Percentiles rank a stretch among this genome's conserved stretches.
Conservation (phyloP, 1,284 basidiomycete genomes). For the Phylloboletellus chloephorus region DNA sequence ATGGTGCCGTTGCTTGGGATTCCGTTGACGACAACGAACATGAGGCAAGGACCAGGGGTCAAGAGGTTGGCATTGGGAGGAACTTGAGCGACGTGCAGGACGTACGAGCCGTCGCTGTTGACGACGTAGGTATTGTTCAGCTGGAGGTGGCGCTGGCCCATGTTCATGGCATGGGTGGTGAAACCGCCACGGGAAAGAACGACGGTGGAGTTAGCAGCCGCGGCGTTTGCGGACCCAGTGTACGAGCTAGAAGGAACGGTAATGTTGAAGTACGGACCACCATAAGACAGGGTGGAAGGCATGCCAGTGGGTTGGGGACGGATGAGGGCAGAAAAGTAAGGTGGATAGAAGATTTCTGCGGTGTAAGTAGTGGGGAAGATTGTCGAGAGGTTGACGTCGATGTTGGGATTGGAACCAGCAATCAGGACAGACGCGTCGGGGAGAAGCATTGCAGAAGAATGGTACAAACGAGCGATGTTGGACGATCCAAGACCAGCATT, state of each 20-base stretch:
- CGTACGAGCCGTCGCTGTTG: constrained; percentile 65
- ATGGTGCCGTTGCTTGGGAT: constrained; percentile 76
- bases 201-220: constrained; percentile 74
- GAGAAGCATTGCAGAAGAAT: constrained; percentile 85
- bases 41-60: constrained; percentile 79
- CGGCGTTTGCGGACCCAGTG: constrained; percentile 60
- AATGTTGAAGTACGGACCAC: constrained; percentile 74
- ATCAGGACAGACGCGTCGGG: constrained; percentile 84
- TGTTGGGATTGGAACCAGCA: constrained; percentile 91
- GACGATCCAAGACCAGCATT: constrained; percentile 58
- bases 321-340: constrained; percentile 69
- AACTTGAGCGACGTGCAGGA: constrained; percentile 73
- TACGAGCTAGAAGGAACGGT: constrained; percentile 59
- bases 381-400: constrained; percentile 69
- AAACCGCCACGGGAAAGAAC: constrained; percentile 84
- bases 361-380: constrained; percentile 82
- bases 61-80: constrained; percentile 81
- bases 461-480: constrained; percentile 75
- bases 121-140: constrained; percentile 81
- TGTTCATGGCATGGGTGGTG: constrained; percentile 94
- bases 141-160: constrained; percentile 78
- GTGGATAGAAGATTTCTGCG: constrained; percentile 84
- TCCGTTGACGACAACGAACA: constrained; percentile 79
- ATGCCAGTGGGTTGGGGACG: constrained; percentile 73
- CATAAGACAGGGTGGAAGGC: constrained; percentile 74